phyloP scores from a whole-genome alignment of 2,329 filamentous ascomycete genomes.

The Aureobasidium musti region DNA sequence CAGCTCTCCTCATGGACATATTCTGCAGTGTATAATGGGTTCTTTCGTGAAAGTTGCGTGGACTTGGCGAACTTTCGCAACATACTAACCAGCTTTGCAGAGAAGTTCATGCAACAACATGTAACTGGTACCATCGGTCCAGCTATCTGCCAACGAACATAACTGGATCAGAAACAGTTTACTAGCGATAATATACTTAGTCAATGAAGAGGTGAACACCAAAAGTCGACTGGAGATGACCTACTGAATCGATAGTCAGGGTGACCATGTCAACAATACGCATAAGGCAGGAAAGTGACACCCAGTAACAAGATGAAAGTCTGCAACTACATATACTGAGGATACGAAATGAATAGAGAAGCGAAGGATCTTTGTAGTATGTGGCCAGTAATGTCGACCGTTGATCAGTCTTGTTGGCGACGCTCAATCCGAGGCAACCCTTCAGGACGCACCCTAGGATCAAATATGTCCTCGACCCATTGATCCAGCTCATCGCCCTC shows the following conservation, averaged over 20 bases:
- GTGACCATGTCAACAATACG: neutral
- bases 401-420: neutral
- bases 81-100: no score
- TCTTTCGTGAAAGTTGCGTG: no score
- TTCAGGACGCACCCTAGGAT: conserved; percentile 32
- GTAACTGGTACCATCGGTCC: neutral
- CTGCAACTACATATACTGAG: neutral
- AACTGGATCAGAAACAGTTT: no score
- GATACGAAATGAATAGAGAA: neutral
- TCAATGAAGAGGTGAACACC: neutral
- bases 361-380: neutral
- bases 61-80: no score
- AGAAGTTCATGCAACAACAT: neutral
- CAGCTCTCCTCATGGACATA: no score
- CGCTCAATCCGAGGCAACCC: neutral
- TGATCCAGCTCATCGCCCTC: conserved; percentile 32
- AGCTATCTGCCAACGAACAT: neutral
- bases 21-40: no score
- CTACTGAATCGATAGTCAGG: neutral
- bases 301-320: neutral
- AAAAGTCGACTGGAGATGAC: neutral
- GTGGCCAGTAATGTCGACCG: neutral
- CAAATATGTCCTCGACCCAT: conserved; percentile 37
- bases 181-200: neutral
- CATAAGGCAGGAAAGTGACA: neutral